Percentiles rank a stretch among this genome's conserved stretches.
phyloP scores from a whole-genome alignment of 2,329 filamentous ascomycete genomes.

The Clarireedia hainanense region DNA sequence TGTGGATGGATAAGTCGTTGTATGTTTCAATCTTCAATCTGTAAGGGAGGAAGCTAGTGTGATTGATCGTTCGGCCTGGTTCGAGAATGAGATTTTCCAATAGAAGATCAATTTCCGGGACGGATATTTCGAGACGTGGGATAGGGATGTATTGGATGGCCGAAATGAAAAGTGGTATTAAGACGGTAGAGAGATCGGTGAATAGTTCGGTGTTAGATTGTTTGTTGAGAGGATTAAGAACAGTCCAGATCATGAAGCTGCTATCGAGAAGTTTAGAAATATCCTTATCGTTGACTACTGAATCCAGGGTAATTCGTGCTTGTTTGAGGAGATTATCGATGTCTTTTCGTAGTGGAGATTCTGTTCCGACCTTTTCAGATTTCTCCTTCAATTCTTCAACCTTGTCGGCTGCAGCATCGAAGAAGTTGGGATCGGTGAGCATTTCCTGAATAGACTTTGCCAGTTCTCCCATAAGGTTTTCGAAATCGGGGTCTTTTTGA shows the following conservation, averaged over 20 bases:
- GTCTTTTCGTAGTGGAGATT: conserved; percentile 63
- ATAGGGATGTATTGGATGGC: conserved; percentile 83
- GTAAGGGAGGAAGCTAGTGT: conserved; percentile 84
- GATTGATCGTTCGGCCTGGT: conserved; percentile 75
- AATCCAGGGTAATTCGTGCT: conserved; percentile 56
- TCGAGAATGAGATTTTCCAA: conserved; percentile 88
- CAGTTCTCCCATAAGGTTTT: conserved; percentile 65
- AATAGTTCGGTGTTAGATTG: conserved; percentile 64
- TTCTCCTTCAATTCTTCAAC: conserved; percentile 44
- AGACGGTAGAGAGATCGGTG: conserved; percentile 68
- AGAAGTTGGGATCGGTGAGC: conserved; percentile 78
- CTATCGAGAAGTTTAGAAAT: conserved; percentile 62
- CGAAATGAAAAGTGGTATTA: conserved; percentile 69
- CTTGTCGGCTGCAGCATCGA: conserved; percentile 57
- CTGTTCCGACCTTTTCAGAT: conserved; percentile 55
- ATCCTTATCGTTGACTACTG: conserved; percentile 64
- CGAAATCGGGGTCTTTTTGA: conserved; percentile 73
- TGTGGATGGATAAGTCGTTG: conserved; percentile 80
- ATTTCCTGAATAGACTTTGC: conserved; percentile 71
- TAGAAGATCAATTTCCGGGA: conserved; percentile 74
- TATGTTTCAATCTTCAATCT: conserved; percentile 72
- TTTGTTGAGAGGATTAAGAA: conserved; percentile 59
- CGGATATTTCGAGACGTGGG: conserved; percentile 79
- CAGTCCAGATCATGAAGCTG: conserved; percentile 56
- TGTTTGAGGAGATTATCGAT: conserved; percentile 65